Evolutionary conservation across 176 grass and related monocot genomes (phyloP).

Genomic region (Cenchrus purpureus): DNA sequence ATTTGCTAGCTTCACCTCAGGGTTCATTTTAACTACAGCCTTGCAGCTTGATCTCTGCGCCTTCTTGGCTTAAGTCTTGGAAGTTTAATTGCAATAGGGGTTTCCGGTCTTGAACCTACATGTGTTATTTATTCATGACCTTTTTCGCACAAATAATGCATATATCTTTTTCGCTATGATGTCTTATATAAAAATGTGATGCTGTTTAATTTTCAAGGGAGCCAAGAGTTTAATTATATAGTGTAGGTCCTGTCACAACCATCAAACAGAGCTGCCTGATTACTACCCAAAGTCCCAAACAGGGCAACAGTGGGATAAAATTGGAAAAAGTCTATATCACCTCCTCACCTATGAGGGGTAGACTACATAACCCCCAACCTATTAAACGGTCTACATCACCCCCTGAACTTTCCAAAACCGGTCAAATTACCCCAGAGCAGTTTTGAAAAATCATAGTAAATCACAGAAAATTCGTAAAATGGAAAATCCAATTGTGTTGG

Average conservation of each 20-base stretch:
- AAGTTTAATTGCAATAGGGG: background rate
- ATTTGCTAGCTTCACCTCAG: background rate
- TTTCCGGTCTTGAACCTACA: background rate
- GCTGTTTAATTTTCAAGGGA: background rate
- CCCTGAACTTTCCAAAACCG: too few species aligned
- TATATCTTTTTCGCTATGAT: background rate
- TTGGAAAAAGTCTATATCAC: too few species aligned
- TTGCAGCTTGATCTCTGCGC: background rate
- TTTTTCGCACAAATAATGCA: background rate
- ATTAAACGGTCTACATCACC: too few species aligned
- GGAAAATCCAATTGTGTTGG: too few species aligned
- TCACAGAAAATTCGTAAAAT: too few species aligned
- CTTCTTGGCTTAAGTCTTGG: background rate
- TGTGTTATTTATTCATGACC: background rate
- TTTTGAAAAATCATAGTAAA: too few species aligned
- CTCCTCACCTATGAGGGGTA: too few species aligned
- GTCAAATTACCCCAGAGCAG: too few species aligned
- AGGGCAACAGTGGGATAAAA: background rate
- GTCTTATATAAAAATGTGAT: background rate
- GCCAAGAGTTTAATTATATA: background rate
- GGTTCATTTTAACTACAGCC: background rate
- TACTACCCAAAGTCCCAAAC: background rate
- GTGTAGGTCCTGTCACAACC: too few species aligned
- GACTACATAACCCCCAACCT: too few species aligned
- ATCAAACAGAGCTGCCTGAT: background rate